Base-by-base conservation (phyloP, 106 monocot species). In the Platanthera guangdongensis region DNA sequence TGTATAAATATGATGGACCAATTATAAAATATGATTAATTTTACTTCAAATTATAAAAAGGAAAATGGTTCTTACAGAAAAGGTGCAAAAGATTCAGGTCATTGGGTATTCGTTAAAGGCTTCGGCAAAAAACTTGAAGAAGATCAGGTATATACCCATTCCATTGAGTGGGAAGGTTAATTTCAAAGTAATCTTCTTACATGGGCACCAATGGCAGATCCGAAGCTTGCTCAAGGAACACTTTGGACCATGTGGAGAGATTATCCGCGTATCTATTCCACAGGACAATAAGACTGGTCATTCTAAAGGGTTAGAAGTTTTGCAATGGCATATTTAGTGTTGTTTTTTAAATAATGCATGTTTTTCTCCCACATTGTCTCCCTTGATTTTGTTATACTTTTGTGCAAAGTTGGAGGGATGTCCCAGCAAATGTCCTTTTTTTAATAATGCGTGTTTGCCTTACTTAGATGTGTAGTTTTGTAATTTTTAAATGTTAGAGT, bases 201-300 rank as follows among this genome's bases (percentile, higher is more conserved):
- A 18, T 63, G 25, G 55, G 5, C 46, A 16, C 10, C 18, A 57
- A 47, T 53, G 57, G 11, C 83, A 94, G 94, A 82, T 94, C 18
- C 77, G 89, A 9, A 76, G 77, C 30, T 78, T 81, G 1, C 80
- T 91, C 12, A 80, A 91, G 68, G 87, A 86, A 16, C 83, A 88
- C 75, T 91, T 94, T 77, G 74, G 85, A n/a, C 79, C 81, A 0
- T 91, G 87, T 67, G 94, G 94, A 22, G 87, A 91, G 49, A 84
- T 94, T 14, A 80, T 67, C 5, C 88, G 94, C 8, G 69, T 94
- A 75, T 84, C 90, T 11, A 48, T 94, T 12, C 88, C 91, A 0
- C 88, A 87, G 76, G 91, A 94, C 79, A 81, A 81, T 75, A 86
- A 89, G 76, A 62, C 87, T 78, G 94, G 94, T 59, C 74, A 32